Evolutionary conservation across 148 eudicot genomes (phyloP).

Genomic region (Camellia japonica): DNA sequence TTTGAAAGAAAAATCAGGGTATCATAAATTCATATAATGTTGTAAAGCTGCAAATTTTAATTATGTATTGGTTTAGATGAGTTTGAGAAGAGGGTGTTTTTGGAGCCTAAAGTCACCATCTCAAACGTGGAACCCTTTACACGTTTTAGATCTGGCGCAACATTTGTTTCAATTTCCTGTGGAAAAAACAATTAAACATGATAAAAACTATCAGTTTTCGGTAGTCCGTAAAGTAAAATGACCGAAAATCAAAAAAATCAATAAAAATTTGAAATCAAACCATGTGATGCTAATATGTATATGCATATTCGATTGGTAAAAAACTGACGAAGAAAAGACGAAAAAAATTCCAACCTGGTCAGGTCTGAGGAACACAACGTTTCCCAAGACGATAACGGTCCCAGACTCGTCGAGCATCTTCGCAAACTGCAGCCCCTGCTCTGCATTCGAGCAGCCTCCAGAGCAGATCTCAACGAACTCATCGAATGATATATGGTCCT

Average conservation of each 20-base stretch:
- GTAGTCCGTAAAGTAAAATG: conserved; percentile 21
- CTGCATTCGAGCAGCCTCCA: conserved; percentile 35
- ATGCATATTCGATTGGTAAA: too few species aligned
- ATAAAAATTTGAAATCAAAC: background rate
- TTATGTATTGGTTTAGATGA: background rate
- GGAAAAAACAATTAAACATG: conserved; percentile 39
- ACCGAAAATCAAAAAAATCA: background rate
- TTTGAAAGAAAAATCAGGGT: background rate
- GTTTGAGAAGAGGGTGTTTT: background rate
- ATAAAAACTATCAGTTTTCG: conserved; percentile 58
- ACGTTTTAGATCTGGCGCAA: conserved; percentile 38
- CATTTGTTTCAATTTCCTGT: conserved; percentile 65
- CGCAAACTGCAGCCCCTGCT: conserved; percentile 51
- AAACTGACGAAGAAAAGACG: background rate
- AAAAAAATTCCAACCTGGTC: conserved; percentile 60
- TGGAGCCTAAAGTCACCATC: conserved; percentile 29
- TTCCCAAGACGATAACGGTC: conserved; percentile 74
- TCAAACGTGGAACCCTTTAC: conserved; percentile 28
- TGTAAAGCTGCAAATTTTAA: background rate
- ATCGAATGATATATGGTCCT: conserved; percentile 40
- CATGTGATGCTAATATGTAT: background rate
- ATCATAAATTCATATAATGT: background rate
- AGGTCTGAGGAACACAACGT: conserved; percentile 71
- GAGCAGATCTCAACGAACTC: conserved; percentile 55
- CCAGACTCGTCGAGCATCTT: conserved; percentile 75